Conservation (phyloP, 805 yeast genomes). For the Metschnikowia orientalis region DNA sequence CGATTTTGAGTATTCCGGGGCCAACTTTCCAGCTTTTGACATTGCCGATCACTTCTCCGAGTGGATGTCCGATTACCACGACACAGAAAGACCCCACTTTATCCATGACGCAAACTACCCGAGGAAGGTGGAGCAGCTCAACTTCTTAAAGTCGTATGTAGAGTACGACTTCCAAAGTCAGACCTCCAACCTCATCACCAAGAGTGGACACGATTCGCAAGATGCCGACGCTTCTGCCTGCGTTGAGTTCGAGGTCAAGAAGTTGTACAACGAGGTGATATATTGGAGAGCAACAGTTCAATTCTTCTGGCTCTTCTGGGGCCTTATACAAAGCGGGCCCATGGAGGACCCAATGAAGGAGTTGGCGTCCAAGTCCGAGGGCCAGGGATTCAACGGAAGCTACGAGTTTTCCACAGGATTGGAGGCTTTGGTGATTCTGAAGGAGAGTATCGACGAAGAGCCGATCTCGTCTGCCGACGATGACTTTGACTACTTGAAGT, state of each 20-base stretch:
- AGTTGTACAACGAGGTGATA: conserved; percentile 58
- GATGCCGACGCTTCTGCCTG: conserved; percentile 19
- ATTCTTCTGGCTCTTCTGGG: conserved; percentile 89
- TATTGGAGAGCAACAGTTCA: conserved; percentile 81
- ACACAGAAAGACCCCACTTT: conserved; percentile 47
- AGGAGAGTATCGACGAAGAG: conserved; percentile 27
- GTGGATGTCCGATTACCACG: conserved; percentile 94
- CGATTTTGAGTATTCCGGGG: conserved; percentile 94
- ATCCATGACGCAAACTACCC: conserved; percentile 64
- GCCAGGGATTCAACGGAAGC: conserved; percentile 37
- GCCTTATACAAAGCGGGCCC: conserved; percentile 71
- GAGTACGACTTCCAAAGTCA: conserved; percentile 48
- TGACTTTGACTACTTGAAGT: conserved; percentile 72
- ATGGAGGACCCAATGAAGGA: conserved; percentile 16
- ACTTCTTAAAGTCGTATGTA: conserved; percentile 73
- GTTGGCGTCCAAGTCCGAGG: conserved; percentile 22
- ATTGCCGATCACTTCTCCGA: conserved; percentile 91
- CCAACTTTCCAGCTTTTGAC: conserved; percentile 85
- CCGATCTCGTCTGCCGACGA: conserved; percentile 45
- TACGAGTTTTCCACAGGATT: conserved; percentile 48
- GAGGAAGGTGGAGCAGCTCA: conserved; percentile 57
- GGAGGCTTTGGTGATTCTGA: conserved; percentile 31
- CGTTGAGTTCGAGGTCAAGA: conserved; percentile 41
- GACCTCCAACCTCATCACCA: conserved; percentile 27
- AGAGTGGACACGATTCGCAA: conserved; percentile 14